phyloP scores from a whole-genome alignment of 768 basidiomycete genomes.

The Pisolithus marmoratus region DNA sequence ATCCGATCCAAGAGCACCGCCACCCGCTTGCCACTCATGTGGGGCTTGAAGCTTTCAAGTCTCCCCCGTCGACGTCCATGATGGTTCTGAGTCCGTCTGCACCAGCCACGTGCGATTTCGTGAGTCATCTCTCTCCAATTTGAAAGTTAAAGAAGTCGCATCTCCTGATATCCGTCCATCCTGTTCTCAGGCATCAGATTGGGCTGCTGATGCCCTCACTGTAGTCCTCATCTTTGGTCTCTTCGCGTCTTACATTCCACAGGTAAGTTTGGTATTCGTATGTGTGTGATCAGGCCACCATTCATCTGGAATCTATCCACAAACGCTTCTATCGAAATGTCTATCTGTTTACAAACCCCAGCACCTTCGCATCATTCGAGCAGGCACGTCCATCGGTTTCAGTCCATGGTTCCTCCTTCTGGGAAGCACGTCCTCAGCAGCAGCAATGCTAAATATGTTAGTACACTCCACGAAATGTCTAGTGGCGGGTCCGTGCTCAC shows the following conservation, averaged over 20 bases:
- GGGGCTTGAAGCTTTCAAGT: no score
- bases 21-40: background rate
- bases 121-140: slow-evolving; percentile 4
- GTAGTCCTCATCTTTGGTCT: slow-evolving; percentile 68
- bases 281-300: no score
- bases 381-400: slow-evolving; percentile 80
- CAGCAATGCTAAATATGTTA: slow-evolving; percentile 81
- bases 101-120: slow-evolving; percentile 13
- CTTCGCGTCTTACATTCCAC: slow-evolving; percentile 78
- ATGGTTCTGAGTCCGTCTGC: background rate
- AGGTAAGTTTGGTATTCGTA: slow-evolving; percentile 37
- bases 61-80: background rate
- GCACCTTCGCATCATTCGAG: slow-evolving; percentile 76
- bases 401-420: slow-evolving; percentile 89
- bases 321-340: no score
- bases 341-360: slow-evolving; percentile 19
- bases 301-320: no score
- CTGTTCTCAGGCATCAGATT: slow-evolving; percentile 58
- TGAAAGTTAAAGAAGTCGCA: background rate
- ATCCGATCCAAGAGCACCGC: background rate
- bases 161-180: slow-evolving; percentile 1
- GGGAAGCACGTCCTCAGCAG: slow-evolving; percentile 78
- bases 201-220: slow-evolving; percentile 55
- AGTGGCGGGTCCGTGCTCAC: background rate
- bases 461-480: slow-evolving; percentile 12